Evolutionary conservation across 805 yeast genomes (phyloP).

Genomic region (Dipodascus geniculatus): DNA sequence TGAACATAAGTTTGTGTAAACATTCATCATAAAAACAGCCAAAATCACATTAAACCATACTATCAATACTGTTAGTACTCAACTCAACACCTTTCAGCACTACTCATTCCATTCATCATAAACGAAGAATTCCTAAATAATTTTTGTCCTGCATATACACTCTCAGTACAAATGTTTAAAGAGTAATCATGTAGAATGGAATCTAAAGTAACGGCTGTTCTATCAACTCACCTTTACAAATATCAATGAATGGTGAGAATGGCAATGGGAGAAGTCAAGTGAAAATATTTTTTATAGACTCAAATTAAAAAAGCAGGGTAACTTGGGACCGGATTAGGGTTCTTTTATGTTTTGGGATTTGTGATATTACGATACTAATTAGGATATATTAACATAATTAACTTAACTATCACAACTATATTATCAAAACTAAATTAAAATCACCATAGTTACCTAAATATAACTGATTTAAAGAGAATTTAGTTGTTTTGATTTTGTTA

Average conservation of each 20-base stretch:
- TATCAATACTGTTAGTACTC: neutral
- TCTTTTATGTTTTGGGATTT: too few relatives aligned
- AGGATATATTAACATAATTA: too few relatives aligned
- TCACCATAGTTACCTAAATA: too few relatives aligned
- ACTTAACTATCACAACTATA: too few relatives aligned
- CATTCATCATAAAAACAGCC: neutral
- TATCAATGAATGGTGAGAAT: neutral
- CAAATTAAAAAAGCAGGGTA: neutral
- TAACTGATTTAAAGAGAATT: too few relatives aligned
- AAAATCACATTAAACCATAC: neutral
- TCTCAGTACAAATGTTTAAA: neutral
- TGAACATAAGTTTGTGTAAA: slow-evolving; percentile 1
- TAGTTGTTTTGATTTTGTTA: too few relatives aligned
- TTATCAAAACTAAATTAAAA: too few relatives aligned
- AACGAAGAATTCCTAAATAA: neutral
- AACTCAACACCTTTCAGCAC: too few relatives aligned
- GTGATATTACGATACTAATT: too few relatives aligned
- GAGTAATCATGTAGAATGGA: neutral
- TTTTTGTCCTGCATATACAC: slow-evolving; percentile 2
- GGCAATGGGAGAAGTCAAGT: too few relatives aligned
- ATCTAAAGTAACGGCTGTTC: neutral
- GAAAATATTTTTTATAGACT: neutral
- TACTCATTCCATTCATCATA: too few relatives aligned
- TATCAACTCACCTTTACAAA: neutral
- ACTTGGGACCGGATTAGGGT: neutral